A percentile compares a stretch with the other conserved stretches of the same genome.
These are phyloP conservation scores for Ogataea ganodermae DNA, from an alignment of 805 yeast species.

Conservation along the genomic window DNA sequence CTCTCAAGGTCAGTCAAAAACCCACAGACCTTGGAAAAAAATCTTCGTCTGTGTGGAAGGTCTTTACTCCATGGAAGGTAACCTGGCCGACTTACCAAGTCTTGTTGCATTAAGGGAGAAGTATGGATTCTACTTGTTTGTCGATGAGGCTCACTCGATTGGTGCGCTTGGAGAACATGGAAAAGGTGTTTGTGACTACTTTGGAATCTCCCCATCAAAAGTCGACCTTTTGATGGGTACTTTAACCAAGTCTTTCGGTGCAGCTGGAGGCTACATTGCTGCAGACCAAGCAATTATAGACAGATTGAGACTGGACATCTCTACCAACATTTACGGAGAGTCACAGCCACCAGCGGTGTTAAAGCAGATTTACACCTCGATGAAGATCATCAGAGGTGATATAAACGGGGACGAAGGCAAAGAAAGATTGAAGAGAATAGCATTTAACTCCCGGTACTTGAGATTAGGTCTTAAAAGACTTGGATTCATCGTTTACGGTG, in stretches of 20 bases:
- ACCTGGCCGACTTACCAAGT: constrained; percentile 77
- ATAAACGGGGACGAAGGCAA: constrained; percentile 90
- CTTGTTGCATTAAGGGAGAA: constrained; percentile 73
- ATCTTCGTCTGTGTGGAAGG: constrained; percentile 88
- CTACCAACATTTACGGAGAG: constrained; percentile 79
- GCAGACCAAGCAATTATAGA: constrained; percentile 70
- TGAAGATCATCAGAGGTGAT: constrained; percentile 78
- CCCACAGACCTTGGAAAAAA: constrained; percentile 96
- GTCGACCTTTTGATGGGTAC: constrained; percentile 97
- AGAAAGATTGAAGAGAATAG: constrained; percentile 88
- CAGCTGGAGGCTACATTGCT: constrained; percentile 98
- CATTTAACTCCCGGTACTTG: constrained; percentile 92
- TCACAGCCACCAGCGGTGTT: constrained; percentile 89
- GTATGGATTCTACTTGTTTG: constrained; percentile 85
- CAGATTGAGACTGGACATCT: constrained; percentile 68
- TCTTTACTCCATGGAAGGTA: constrained; percentile 90
- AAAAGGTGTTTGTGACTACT: constrained; percentile 93
- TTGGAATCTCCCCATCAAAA: constrained; percentile 70
- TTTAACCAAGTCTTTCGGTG: constrained; percentile 95
- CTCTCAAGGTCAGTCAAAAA: constrained; percentile 91
- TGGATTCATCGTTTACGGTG: constrained; percentile 93
- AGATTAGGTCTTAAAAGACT: constrained; percentile 87
- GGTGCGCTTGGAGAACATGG: constrained; percentile 98
- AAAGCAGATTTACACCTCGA: constrained; percentile 80
- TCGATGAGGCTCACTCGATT: constrained; percentile 98